Evolutionary conservation across 495 filamentous ascomycete genomes (phyloP).

Genomic region (Melanomma pulvis-pyrius): DNA sequence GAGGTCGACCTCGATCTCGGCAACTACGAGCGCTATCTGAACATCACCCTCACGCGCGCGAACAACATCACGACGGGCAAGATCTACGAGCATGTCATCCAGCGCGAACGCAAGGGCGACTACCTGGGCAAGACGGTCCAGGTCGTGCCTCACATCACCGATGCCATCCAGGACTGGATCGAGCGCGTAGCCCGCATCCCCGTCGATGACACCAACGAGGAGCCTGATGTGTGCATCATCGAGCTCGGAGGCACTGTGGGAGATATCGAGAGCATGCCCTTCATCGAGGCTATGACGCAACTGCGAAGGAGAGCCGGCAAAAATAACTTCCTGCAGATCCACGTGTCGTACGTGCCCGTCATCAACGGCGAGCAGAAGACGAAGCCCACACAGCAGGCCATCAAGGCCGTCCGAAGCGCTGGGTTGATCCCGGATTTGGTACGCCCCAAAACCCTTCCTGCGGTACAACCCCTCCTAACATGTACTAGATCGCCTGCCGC

Average conservation of each 20-base stretch:
- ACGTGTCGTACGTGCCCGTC: slow-evolving; percentile 79
- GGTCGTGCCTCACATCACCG: slow-evolving; percentile 87
- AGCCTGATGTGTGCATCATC: slow-evolving; percentile 92
- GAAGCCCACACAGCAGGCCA: slow-evolving; percentile 91
- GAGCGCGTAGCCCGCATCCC: slow-evolving; percentile 82
- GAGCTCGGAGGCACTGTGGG: slow-evolving; percentile 79
- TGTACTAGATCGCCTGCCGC: slow-evolving; percentile 80
- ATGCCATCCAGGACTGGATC: slow-evolving; percentile 92
- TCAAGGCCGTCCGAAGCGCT: slow-evolving; percentile 75
- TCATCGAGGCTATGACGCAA: slow-evolving; percentile 84
- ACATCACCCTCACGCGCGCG: slow-evolving; percentile 71
- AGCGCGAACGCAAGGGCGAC: slow-evolving; percentile 74
- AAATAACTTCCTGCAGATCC: slow-evolving; percentile 82
- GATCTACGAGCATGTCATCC: slow-evolving; percentile 86
- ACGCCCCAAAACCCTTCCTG: slow-evolving; percentile 26
- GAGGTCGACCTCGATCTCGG: slow-evolving; percentile 93
- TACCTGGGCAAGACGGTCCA: slow-evolving; percentile 94
- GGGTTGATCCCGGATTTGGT: slow-evolving; percentile 85
- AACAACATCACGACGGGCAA: slow-evolving; percentile 97
- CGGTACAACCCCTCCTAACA: slow-evolving; percentile 15
- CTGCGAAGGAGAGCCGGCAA: slow-evolving; percentile 71
- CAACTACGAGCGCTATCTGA: slow-evolving; percentile 88
- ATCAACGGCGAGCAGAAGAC: slow-evolving; percentile 86
- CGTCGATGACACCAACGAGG: slow-evolving; percentile 78
- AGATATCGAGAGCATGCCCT: slow-evolving; percentile 89